Evolutionary conservation across 805 yeast genomes (phyloP).

Genomic region (Tetrapisispora arboricola): DNA sequence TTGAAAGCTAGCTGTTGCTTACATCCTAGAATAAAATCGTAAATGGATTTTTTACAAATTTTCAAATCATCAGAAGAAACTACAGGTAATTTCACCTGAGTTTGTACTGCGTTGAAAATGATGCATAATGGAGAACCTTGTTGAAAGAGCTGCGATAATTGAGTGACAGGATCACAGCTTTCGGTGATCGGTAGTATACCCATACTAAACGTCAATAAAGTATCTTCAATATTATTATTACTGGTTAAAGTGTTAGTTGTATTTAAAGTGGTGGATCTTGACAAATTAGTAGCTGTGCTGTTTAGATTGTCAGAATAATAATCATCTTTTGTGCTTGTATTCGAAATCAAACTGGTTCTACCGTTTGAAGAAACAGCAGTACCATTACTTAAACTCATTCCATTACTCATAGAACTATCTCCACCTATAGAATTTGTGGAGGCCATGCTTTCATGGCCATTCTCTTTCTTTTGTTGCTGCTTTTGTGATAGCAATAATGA

Average conservation of each 20-base stretch:
- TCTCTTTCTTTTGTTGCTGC: constrained; percentile 22
- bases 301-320: constrained; percentile 20
- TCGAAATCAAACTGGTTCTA: constrained; percentile 30
- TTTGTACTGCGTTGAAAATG: constrained; percentile 61
- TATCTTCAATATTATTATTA: constrained; percentile 24
- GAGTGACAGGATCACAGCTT: constrained; percentile 86
- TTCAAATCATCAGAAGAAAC: constrained; percentile 72
- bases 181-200: constrained; percentile 68
- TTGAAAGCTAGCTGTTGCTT: constrained; percentile 61
- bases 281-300: constrained; percentile 18
- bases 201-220: constrained; percentile 51
- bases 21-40: constrained; percentile 82
- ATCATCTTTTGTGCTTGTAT: constrained; percentile 28
- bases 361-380: constrained; percentile 8
- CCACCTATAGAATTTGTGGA: constrained; percentile 10
- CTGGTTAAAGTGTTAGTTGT: constrained; percentile 6
- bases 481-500: constrained; percentile 40
- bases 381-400: constrained; percentile 6
- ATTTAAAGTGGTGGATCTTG: constrained; percentile 7
- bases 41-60: constrained; percentile 78
- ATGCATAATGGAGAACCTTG: constrained; percentile 89
- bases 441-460: constrained; percentile 14
- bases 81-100: constrained; percentile 48
- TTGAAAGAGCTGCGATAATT: constrained; percentile 77
- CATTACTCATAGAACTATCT: constrained; percentile 12